These are phyloP conservation scores for Chaetomium olivaceum DNA, from an alignment of 2,329 filamentous ascomycete species.

Conservation along the genomic window DNA sequence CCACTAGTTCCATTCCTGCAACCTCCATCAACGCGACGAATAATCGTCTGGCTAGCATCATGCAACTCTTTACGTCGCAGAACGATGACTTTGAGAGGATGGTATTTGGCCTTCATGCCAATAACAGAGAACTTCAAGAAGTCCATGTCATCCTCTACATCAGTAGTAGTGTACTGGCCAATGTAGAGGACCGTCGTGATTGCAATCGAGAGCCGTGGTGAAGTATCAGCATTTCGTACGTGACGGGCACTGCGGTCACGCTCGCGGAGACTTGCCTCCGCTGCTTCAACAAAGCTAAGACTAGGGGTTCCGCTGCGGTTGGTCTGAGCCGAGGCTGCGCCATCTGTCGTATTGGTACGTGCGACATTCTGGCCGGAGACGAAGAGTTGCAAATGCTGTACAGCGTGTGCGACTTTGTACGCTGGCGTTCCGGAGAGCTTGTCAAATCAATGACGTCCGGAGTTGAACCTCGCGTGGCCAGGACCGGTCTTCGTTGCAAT, in stretches of 20 bases:
- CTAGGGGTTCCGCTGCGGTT: not conserved
- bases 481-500: no score
- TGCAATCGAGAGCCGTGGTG: not conserved
- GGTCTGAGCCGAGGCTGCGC: no score
- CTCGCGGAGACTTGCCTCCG: not conserved
- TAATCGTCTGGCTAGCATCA: not conserved
- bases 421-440: not conserved
- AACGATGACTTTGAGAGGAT: not conserved
- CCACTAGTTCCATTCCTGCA: not conserved
- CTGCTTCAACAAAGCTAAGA: not conserved
- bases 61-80: not conserved
- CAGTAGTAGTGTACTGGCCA: not conserved
- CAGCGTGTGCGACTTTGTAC: not conserved
- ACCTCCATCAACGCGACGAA: not conserved
- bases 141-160: not conserved
- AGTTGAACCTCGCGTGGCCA: no score
- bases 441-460: no score
- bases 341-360: not conserved
- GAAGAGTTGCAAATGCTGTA: not conserved
- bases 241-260: not conserved
- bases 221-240: not conserved
- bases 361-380: not conserved
- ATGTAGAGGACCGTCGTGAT: not conserved
- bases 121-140: no score
- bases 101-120: no score